Evolutionary conservation across 192 early-diverging fungal genomes (phyloP).

Genomic region (Helicostylum pulchrum): DNA sequence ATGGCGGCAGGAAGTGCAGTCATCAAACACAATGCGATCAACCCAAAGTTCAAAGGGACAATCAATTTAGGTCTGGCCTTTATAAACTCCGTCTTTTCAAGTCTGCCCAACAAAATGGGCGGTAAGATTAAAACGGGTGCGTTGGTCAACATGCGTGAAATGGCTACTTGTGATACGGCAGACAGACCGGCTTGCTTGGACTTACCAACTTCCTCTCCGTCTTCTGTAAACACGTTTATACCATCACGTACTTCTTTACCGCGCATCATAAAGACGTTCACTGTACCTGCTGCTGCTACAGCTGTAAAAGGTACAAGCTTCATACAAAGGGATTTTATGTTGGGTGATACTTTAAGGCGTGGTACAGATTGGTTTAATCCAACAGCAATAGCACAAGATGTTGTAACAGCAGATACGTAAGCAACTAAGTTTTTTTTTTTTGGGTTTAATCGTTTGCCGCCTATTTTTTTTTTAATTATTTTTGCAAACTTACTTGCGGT

Average conservation of each 20-base stretch:
- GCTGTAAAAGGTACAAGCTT: slow-evolving; percentile 71
- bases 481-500: slow-evolving; percentile 58
- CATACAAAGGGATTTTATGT: slow-evolving; percentile 38
- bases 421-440: slow-evolving; percentile 48
- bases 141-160: slow-evolving; percentile 73
- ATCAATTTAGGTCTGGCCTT: slow-evolving; percentile 49
- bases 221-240: slow-evolving; percentile 65
- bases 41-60: slow-evolving; percentile 62
- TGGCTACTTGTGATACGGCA: slow-evolving; percentile 68
- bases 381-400: slow-evolving; percentile 74
- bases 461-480: no score
- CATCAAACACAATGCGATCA: slow-evolving; percentile 68
- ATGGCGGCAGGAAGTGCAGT: slow-evolving; percentile 75
- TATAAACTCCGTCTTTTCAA: slow-evolving; percentile 60
- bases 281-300: slow-evolving; percentile 76
- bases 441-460: no score
- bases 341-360: slow-evolving; percentile 45
- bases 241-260: slow-evolving; percentile 78
- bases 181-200: slow-evolving; percentile 60
- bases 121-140: slow-evolving; percentile 73
- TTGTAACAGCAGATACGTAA: slow-evolving; percentile 70
- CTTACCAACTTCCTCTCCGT: slow-evolving; percentile 67
- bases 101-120: slow-evolving; percentile 60
- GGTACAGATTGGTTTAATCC: slow-evolving; percentile 66
- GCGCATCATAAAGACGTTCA: slow-evolving; percentile 84